These are phyloP conservation scores for Spathaspora hagerdaliae DNA, from an alignment of 805 yeast genomes.

Conservation along the genomic window DNA sequence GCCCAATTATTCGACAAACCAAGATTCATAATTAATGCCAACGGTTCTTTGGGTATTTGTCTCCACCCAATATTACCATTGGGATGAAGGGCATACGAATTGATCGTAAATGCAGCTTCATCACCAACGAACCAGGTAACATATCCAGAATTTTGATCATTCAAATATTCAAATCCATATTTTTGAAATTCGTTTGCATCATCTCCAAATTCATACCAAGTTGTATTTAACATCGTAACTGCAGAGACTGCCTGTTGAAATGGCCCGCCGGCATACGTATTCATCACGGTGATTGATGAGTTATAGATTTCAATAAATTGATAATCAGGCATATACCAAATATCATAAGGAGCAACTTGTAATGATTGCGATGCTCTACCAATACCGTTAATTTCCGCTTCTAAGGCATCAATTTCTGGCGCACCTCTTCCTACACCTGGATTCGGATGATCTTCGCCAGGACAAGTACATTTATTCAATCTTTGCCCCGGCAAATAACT, in stretches of 20 bases:
- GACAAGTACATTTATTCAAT: no score
- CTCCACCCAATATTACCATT: no score
- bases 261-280: conserved; percentile 97
- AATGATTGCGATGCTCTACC: conserved; percentile 87
- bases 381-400: conserved; percentile 68
- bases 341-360: conserved; percentile 89
- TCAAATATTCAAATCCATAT: conserved; percentile 79
- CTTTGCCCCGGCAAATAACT: no score
- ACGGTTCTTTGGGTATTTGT: no score
- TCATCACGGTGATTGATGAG: conserved; percentile 54
- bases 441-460: conserved; percentile 83
- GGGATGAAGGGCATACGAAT: conserved; percentile 76
- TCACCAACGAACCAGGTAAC: conserved; percentile 78
- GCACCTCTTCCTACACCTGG: conserved; percentile 89
- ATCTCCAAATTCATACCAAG: no score
- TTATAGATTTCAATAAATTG: conserved; percentile 71
- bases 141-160: no score
- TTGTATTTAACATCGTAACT: conserved; percentile 68
- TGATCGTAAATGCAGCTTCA: conserved; percentile 67
- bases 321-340: conserved; percentile 91
- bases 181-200: conserved; percentile 56
- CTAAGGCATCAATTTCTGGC: conserved; percentile 89
- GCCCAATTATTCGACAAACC: no score
- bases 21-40: conserved; percentile 78
- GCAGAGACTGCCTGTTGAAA: conserved; percentile 91